phyloP scores from a whole-genome alignment of 2,329 filamentous ascomycete genomes.

The Aspergillus proliferans region DNA sequence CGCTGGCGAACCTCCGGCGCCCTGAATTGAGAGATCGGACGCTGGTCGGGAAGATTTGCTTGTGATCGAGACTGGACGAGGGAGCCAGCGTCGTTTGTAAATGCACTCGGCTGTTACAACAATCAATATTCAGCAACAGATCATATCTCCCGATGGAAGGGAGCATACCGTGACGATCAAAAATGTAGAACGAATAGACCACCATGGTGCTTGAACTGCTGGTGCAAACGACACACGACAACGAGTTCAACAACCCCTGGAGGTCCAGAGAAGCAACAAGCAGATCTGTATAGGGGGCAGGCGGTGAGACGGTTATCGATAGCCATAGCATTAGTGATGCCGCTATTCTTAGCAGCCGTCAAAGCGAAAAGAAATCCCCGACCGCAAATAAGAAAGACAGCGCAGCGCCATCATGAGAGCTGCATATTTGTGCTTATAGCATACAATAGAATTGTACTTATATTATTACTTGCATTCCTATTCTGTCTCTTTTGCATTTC shows the following conservation, averaged over 20 bases:
- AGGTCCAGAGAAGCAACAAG: not conserved
- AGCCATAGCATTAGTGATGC: not conserved
- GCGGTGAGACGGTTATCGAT: not conserved
- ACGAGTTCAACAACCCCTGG: not conserved
- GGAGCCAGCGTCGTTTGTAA: constrained; percentile 82
- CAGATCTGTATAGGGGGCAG: not conserved
- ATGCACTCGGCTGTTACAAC: constrained; percentile 76
- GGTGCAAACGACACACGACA: not conserved
- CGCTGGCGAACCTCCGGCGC: constrained; percentile 33
- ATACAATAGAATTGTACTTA: not conserved
- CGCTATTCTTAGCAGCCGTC: not conserved
- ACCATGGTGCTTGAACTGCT: constrained; percentile 56
- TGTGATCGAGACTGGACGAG: constrained; percentile 43
- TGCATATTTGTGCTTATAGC: not conserved
- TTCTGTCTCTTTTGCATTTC: not conserved
- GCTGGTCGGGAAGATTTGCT: constrained; percentile 45
- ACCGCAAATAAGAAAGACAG: not conserved
- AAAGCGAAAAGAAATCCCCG: not conserved
- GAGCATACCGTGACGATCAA: constrained; percentile 83
- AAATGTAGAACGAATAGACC: constrained; percentile 97
- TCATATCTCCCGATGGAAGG: not conserved
- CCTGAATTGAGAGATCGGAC: constrained; percentile 42
- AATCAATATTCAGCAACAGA: constrained; percentile 4
- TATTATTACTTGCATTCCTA: not conserved
- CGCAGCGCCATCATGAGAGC: no score